Evolutionary conservation across 495 filamentous ascomycete species (phyloP), one percentile per base, ranked within the genome.

Genomic region (Stereocaulon alpinum): DNA sequence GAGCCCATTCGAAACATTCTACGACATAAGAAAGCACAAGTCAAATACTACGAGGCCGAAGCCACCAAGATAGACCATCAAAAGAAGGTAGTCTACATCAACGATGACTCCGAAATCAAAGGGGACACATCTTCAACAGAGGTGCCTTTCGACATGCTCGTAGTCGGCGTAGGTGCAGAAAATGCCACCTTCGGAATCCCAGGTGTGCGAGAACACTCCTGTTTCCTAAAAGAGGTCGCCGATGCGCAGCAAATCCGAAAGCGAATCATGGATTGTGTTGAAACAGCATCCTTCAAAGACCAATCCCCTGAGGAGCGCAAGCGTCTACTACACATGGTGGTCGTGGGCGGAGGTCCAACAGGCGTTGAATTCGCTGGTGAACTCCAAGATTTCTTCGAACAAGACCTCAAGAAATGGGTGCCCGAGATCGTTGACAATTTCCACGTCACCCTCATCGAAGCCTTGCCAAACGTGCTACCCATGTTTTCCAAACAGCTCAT

Each of bases 401-500:
- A 95, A 62, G 94, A 99, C 72, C 81, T 99, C 67, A 89, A 86
- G 80, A 96, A 96, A 78, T 95, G 94, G 83, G 87, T 97, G 64
- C 93, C 93, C 40, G 92, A 95, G 56, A 95, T 97, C 74, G 78
- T 83, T 70, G 83, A 91, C 66, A 88, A 91, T 73, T 96, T 99
- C 82, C 85, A 90, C 61, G 91, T 99, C 51, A 99, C 93, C 54
- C 85, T 99, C 24, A 89, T 97, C 64, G 93, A 99, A 76, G 93
- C 94, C 58, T 83, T 97, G n/a, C 93, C 93, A 60, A 96, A 94
- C 71, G 94, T 97, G 40, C 82, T 98, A 40, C 93, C 93, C 66
- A 93, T 89, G 86, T 99, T 99, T 81, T 95, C 90, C 71, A 97
- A 97, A 80, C 88, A 95, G 71, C 79, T 99, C 64, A 97, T 97